Percentiles rank a stretch among this genome's conserved stretches.
Evolutionary conservation across 164 flowering plant genomes (phyloP).

Genomic region (Vitis rotundifolia): DNA sequence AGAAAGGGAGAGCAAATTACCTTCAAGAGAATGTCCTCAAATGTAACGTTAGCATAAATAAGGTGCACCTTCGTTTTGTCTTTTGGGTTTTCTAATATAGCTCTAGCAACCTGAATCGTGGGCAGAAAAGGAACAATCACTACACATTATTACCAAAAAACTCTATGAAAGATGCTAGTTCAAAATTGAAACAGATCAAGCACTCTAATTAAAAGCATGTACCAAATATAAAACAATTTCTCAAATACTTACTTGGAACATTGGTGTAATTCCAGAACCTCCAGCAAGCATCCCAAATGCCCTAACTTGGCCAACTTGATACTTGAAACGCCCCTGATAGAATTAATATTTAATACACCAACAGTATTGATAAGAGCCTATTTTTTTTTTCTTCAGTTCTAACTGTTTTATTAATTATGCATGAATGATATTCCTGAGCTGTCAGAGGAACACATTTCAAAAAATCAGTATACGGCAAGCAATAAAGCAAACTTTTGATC

Average conservation of each 20-base stretch:
- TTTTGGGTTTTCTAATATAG: constrained; percentile 83
- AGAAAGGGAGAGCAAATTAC: constrained; percentile 30
- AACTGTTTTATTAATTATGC: background rate
- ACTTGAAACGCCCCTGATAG: constrained; percentile 85
- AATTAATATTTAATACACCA: constrained; percentile 7
- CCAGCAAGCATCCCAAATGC: constrained; percentile 99
- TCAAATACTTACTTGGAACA: constrained; percentile 73
- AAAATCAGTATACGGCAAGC: too few relatives aligned
- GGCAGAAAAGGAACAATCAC: constrained; percentile 1
- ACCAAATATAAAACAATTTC: background rate
- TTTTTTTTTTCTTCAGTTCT: background rate
- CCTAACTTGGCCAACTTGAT: constrained; percentile 86
- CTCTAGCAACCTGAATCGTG: constrained; percentile 75
- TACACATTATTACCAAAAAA: constrained; percentile 3
- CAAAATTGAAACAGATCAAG: background rate
- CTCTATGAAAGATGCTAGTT: background rate
- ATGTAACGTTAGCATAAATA: constrained; percentile 91
- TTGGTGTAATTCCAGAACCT: constrained; percentile 98
- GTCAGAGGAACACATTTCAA: too few relatives aligned
- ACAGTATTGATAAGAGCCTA: background rate
- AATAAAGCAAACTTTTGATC: too few relatives aligned
- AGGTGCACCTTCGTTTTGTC: constrained; percentile 86
- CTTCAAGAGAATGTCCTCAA: constrained; percentile 91
- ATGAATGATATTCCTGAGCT: background rate
- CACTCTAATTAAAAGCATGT: background rate